These are phyloP conservation scores for Leccinum colubrinum DNA, from an alignment of 1,284 basidiomycete genomes.

Conservation along the genomic window DNA sequence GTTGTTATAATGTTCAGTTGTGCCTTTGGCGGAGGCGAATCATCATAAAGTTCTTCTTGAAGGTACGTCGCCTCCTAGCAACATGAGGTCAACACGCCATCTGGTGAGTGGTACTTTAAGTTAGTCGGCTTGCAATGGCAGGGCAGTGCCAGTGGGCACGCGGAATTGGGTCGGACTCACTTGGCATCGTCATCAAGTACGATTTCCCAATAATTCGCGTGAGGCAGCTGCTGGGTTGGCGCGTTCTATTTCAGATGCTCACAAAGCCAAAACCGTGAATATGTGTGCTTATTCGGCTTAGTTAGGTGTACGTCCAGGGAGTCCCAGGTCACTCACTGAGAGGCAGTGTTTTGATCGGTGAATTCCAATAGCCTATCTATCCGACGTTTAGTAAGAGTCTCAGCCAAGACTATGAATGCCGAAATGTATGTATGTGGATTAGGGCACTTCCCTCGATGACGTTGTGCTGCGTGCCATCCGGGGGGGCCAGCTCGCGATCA, in stretches of 20 bases:
- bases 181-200: background rate
- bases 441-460: background rate
- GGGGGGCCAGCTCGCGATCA: background rate
- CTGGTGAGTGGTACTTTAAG: background rate
- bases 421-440: background rate
- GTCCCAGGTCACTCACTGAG: background rate
- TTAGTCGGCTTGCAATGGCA: background rate
- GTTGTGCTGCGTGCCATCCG: background rate
- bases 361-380: background rate
- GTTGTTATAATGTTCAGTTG: background rate
- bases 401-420: background rate
- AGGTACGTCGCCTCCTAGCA: background rate
- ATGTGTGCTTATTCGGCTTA: background rate
- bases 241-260: background rate
- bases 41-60: background rate
- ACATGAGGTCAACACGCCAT: background rate
- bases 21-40: background rate
- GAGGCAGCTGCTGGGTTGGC: background rate
- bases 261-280: background rate
- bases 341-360: background rate
- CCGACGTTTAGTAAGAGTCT: background rate
- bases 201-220: background rate
- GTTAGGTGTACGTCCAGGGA: background rate
- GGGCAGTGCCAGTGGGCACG: background rate
- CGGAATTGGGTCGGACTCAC: background rate